phyloP scores from a whole-genome alignment of 2,329 filamentous ascomycete species.

The Curvularia lunata region DNA sequence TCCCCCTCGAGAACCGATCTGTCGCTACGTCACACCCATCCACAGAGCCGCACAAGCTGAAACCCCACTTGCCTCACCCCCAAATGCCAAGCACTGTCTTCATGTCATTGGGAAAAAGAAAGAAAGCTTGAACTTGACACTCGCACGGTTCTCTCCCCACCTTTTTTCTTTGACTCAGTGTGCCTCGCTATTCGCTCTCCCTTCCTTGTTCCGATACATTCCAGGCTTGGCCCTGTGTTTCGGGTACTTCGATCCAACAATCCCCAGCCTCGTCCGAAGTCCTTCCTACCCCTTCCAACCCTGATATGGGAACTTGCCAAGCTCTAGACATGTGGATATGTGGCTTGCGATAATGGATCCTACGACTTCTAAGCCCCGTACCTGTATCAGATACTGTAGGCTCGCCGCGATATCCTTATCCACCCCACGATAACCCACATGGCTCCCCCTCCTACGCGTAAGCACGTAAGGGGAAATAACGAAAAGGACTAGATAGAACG shows the following conservation, averaged over 20 bases:
- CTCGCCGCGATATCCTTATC: not conserved
- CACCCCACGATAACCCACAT: not conserved
- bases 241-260: not conserved
- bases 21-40: not conserved
- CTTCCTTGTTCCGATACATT: not conserved
- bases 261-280: not conserved
- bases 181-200: not conserved
- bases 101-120: not conserved
- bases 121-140: conserved; percentile 2
- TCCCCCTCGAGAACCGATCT: not conserved
- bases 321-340: not conserved
- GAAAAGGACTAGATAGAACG: not conserved
- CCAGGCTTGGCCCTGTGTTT: not conserved
- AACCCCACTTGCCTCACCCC: conserved; percentile 2
- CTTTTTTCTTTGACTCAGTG: not conserved
- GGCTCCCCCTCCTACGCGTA: not conserved
- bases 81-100: conserved; percentile 5
- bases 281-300: not conserved
- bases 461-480: not conserved
- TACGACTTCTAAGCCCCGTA: not conserved
- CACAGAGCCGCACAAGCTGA: not conserved
- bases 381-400: not conserved
- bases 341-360: not conserved
- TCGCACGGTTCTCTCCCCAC: not conserved
- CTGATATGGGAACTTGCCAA: not conserved